These are phyloP conservation scores for Hemileccinum rubropunctum DNA, from an alignment of 768 basidiomycete species.

Conservation along the genomic window DNA sequence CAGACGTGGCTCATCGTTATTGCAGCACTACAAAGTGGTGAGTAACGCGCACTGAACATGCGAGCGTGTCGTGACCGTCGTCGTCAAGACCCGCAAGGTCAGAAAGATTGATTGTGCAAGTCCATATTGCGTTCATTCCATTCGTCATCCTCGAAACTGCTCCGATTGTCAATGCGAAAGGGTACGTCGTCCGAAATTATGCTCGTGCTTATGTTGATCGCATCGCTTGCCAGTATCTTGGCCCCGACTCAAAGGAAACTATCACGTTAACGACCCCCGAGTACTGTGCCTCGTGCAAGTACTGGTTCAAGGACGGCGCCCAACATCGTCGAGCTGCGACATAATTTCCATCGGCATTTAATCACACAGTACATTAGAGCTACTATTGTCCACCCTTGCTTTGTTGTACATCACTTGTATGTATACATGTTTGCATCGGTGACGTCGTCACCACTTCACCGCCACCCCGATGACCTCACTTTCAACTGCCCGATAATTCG, in stretches of 20 bases:
- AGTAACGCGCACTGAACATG: conserved; percentile 34
- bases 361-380: conserved; percentile 30
- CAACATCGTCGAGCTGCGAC: conserved; percentile 29
- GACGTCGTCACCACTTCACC: conserved; percentile 60
- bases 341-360: conserved; percentile 17
- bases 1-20: conserved; percentile 7
- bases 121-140: conserved; percentile 40
- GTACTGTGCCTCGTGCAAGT: conserved; percentile 56
- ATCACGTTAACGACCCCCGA: conserved; percentile 49
- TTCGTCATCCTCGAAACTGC: conserved; percentile 40
- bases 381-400: conserved; percentile 21
- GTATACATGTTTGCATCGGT: conserved; percentile 9
- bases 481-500: conserved; percentile 81
- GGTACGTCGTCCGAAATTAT: conserved; percentile 26
- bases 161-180: conserved; percentile 43
- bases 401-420: conserved; percentile 20
- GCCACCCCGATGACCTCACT: conserved; percentile 77
- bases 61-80: conserved; percentile 3
- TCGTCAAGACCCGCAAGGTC: conserved; percentile 33
- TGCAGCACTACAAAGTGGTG: conserved; percentile 68
- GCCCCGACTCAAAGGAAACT: conserved; percentile 66
- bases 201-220: not conserved
- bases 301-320: conserved; percentile 53
- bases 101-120: conserved; percentile 34
- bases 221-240: conserved; percentile 45